Evolutionary conservation across 495 filamentous ascomycete species (phyloP).

Genomic region (Pyrenula massariospora): DNA sequence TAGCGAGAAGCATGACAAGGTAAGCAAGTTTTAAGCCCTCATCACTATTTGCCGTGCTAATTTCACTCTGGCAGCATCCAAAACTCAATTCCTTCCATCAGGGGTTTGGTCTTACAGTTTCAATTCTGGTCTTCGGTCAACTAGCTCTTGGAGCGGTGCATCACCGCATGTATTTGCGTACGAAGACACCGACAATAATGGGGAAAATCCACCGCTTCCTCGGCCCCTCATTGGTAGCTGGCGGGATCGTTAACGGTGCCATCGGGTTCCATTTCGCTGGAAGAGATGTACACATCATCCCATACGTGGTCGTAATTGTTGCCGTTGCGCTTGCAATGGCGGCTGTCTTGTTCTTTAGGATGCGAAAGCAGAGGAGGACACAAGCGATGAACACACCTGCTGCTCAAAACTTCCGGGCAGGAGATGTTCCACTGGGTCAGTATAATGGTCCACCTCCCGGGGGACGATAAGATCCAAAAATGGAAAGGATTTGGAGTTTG

Average conservation of each 20-base stretch:
- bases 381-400: background rate
- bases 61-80: constrained; percentile 23
- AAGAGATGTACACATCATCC: constrained; percentile 1
- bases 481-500: background rate
- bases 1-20: constrained; percentile 35
- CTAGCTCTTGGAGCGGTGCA: constrained; percentile 32
- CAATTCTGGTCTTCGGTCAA: constrained; percentile 34
- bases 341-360: background rate
- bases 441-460: background rate
- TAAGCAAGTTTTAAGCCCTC: constrained; percentile 13
- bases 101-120: constrained; percentile 41
- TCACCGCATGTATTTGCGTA: constrained; percentile 33
- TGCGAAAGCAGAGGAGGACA: background rate
- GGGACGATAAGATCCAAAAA: background rate
- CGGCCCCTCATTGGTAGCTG: constrained; percentile 34
- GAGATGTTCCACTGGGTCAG: background rate
- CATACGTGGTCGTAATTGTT: constrained; percentile 5
- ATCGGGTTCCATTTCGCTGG: constrained; percentile 11
- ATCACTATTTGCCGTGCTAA: constrained; percentile 7
- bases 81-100: constrained; percentile 44
- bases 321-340: background rate
- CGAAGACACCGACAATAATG: constrained; percentile 28
- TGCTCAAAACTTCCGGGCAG: background rate
- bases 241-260: constrained; percentile 36
- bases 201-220: constrained; percentile 36